Evolutionary conservation across 2,329 filamentous ascomycete species (phyloP), one percentile per base, ranked within the genome.

Genomic region (Colletotrichum caudatum): DNA sequence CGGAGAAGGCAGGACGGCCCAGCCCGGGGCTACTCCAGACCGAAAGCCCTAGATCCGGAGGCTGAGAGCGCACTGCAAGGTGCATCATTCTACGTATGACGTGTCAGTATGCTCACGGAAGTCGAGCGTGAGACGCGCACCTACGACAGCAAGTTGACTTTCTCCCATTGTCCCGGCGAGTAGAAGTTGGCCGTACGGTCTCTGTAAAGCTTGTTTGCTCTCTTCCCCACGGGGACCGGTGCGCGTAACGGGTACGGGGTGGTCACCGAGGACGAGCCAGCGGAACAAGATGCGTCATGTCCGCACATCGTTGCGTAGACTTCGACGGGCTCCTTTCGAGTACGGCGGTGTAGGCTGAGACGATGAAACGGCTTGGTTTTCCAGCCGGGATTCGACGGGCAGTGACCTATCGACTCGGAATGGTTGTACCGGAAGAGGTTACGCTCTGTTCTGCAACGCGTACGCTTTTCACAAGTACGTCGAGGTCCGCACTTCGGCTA

Each of bases 91-190:
- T 70, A 20, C 0, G 7, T 18, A 35, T 26, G n/a, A 0, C 0
- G 16, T n/a, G 16, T 69, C 0, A 69, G 46, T 5, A 3, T 33
- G 2, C 1, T 29, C 0, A 5, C 0, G 14, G 2, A 2, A 26
- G 16, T 14, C 9, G 51, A 58, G 6, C 1, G 50, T 12, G 16
- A 26, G 53, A n/a, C 9, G 35, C 16, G 44, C 4, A 33, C 35
- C 74, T 63, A 75, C 72, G 73, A 64, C 8, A 75, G 56, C 16
- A 74, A 23, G 35, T 75, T 75, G 23, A 74, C 74, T 26, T 75
- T 75, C n/a, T 75, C 73, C 74, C 74, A 74, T 74, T 74, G 73
- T 50, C 74, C 74, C 37, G 61, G 73, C 6, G 74, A 73, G 51
- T 75, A 74, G 29, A 75, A 75, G n/a, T 75, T 75, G 11, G 67